Evolutionary conservation across 495 filamentous ascomycete genomes (phyloP).

Genomic region (Cenococcum geophilum): DNA sequence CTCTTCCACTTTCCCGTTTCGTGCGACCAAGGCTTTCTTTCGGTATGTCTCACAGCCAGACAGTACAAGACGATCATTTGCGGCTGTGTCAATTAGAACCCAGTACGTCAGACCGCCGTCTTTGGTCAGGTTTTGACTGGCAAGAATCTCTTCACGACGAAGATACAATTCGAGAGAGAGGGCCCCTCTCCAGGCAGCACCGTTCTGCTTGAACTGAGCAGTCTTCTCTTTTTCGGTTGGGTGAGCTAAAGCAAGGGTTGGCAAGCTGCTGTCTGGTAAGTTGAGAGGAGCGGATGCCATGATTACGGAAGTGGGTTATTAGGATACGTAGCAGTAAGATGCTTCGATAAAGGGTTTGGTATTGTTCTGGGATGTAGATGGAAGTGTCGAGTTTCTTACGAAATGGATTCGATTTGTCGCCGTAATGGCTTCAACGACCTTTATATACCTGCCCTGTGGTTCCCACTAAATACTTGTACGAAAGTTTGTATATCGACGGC

Average conservation of each 20-base stretch:
- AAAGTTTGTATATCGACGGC: too few species aligned
- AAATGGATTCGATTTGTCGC: too few species aligned
- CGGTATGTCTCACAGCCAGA: conserved; percentile 79
- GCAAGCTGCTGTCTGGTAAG: conserved; percentile 54
- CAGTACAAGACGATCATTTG: conserved; percentile 45
- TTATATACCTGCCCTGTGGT: too few species aligned
- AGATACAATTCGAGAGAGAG: conserved; percentile 66
- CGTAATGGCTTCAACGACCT: too few species aligned
- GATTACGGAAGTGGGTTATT: background rate
- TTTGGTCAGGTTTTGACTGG: conserved; percentile 57
- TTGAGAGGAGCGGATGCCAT: conserved; percentile 16
- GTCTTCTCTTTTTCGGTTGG: conserved; percentile 61
- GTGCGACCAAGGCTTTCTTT: conserved; percentile 61
- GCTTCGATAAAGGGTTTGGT: background rate
- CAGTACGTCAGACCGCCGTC: conserved; percentile 77
- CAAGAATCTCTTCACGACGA: conserved; percentile 65
- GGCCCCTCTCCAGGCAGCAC: conserved; percentile 62
- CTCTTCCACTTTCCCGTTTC: conserved; percentile 49
- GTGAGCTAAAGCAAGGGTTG: conserved; percentile 58
- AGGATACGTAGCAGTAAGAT: too few species aligned
- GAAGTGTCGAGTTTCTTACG: too few species aligned
- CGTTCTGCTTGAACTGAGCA: conserved; percentile 61
- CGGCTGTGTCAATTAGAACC: conserved; percentile 63
- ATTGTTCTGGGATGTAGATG: too few species aligned
- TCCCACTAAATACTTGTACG: too few species aligned